Base-by-base conservation (phyloP, 176 grass and related monocot species). In the Melocanna baccifera region DNA sequence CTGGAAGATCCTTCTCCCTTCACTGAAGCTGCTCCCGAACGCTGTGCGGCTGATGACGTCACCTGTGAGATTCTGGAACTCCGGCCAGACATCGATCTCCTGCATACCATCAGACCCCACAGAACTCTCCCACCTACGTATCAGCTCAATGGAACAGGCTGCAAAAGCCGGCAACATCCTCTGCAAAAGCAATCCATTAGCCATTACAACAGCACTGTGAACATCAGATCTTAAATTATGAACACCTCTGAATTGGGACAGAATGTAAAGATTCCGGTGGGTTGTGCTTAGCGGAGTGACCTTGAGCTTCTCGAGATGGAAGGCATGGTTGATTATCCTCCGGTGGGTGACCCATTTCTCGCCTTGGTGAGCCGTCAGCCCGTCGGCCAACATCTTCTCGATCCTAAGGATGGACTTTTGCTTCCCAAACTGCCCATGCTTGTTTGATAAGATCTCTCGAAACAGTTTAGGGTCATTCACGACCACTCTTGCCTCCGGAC, bases 231-330 rank as follows among this genome's bases (percentile, higher is more conserved):
- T n/a, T 30, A 20, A 55, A 48, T 32, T 51, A 4, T 15, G 6
- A n/a, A 68, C 7, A 34, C 16, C 34, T 76, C 20, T 22, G 29
- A 34, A 39, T n/a, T 16, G 16, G 14, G 19, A 43, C 13, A 0
- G 1, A 13, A 39, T 10, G 12, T 8, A 52, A 53, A 67, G 25
- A 61, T 12, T 2, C 26, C 23, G 23, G 18, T 23, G 22, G 34
- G 15, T 42, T 15, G 2, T 9, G 62, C 6, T 0, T 16, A 46
- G 9, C 0, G 41, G 2, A 61, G 41, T 75, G 47, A 73, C 81
- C 89, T 97, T 94, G 11, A 94, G 62, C 58, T 90, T 97, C 9
- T 97, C 89, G 37, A 88, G 9, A 78, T 94, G 94, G 80, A 97
- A 97, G 9, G 89, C 91, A 18, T 81, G 91, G 57, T 86, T 92